Evolutionary conservation across 768 basidiomycete species (phyloP).

Genomic region (Russula virescens): DNA sequence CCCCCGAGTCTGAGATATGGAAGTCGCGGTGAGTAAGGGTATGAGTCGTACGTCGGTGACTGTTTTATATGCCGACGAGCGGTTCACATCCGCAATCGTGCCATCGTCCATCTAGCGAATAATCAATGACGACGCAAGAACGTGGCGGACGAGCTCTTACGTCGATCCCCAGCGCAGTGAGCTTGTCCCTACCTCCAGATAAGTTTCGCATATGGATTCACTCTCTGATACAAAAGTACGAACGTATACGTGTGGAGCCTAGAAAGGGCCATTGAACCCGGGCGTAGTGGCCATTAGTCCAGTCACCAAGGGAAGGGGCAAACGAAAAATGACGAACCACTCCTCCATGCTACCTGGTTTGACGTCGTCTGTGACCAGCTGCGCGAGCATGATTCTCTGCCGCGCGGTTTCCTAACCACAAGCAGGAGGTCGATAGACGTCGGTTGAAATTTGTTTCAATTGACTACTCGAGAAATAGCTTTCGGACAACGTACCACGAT

Average conservation of each 20-base stretch:
- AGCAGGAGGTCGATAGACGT: background rate
- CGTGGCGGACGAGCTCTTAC: background rate
- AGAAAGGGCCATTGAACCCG: background rate
- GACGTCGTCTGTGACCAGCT: constrained; percentile 15
- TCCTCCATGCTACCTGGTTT: constrained; percentile 5
- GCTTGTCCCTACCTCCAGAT: constrained; percentile 3
- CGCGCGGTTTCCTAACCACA: constrained; percentile 16
- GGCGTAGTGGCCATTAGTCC: background rate
- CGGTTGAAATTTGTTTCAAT: background rate
- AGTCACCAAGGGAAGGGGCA: background rate
- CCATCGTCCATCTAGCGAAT: constrained; percentile 1
- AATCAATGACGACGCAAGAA: background rate
- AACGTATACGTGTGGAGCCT: constrained; percentile 18
- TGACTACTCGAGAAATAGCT: too few species aligned
- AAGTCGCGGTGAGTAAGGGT: background rate
- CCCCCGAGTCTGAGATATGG: background rate
- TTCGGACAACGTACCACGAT: constrained; percentile 13
- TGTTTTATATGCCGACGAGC: background rate
- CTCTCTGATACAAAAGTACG: background rate
- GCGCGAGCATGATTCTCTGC: constrained; percentile 18
- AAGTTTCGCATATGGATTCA: background rate
- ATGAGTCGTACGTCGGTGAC: constrained; percentile 7
- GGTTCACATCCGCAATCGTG: constrained; percentile 1
- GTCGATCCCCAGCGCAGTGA: constrained; percentile 17
- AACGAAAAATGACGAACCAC: background rate